Evolutionary conservation across 176 grass and related monocot species (phyloP).

Genomic region (Pharus latifolius): DNA sequence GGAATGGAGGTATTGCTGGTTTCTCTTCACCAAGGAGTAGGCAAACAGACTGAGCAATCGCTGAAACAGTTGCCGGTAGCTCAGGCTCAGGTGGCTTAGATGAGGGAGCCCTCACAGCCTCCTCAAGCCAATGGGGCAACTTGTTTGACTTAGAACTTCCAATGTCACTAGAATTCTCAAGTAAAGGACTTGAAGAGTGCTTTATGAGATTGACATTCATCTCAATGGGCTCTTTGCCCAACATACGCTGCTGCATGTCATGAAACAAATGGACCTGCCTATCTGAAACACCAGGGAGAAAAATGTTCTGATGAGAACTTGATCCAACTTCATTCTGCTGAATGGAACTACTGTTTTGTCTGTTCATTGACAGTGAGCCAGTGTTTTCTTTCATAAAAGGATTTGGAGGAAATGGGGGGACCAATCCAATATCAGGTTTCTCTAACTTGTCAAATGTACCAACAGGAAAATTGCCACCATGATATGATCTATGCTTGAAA

Average conservation of each 20-base stretch:
- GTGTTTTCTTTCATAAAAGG: slow-evolving; percentile 43
- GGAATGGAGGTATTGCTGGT: slow-evolving; percentile 64
- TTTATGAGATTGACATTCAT: slow-evolving; percentile 28
- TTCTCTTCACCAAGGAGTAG: slow-evolving; percentile 83
- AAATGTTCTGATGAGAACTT: slow-evolving; percentile 26
- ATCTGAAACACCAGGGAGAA: slow-evolving; percentile 36
- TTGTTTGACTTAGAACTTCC: slow-evolving; percentile 72
- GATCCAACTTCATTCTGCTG: slow-evolving; percentile 37
- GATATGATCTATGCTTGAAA: slow-evolving; percentile 35
- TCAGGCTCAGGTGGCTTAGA: slow-evolving; percentile 36
- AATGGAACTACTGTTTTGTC: slow-evolving; percentile 26
- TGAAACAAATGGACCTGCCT: slow-evolving; percentile 36
- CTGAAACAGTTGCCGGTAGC: slow-evolving; percentile 57
- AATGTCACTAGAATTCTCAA: slow-evolving; percentile 24
- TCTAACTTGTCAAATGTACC: slow-evolving; percentile 40
- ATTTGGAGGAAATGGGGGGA: slow-evolving; percentile 52
- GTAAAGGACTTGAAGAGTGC: slow-evolving; percentile 14
- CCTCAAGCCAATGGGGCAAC: slow-evolving; percentile 93
- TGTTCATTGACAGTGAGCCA: slow-evolving; percentile 33
- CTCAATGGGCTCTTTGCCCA: slow-evolving; percentile 30
- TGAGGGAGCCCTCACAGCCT: slow-evolving; percentile 62
- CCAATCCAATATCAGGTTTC: slow-evolving; percentile 38
- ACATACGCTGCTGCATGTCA: slow-evolving; percentile 32
- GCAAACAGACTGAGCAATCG: slow-evolving; percentile 72
- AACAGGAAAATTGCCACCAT: slow-evolving; percentile 30